Conservation (phyloP, 2,329 filamentous ascomycete genomes). For the Malbranchea zuffiana region DNA sequence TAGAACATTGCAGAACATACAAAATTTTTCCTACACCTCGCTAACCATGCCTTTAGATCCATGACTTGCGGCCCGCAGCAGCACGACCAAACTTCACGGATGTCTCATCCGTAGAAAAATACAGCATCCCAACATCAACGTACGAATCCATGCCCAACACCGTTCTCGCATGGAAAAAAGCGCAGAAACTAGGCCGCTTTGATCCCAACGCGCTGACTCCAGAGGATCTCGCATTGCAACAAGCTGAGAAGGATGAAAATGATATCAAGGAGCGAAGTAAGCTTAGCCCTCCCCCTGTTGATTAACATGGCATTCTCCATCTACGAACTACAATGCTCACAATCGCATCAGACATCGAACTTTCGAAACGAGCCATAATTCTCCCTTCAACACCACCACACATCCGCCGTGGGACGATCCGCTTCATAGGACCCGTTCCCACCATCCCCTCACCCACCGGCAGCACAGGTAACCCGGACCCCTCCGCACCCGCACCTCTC, state of each 20-base stretch:
- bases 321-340: not conserved
- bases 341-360: conserved; percentile 30
- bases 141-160: conserved; percentile 81
- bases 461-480: conserved; percentile 14
- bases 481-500: conserved; percentile 21
- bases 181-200: conserved; percentile 92
- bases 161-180: conserved; percentile 89
- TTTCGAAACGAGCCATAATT: conserved; percentile 34
- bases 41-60: conserved; percentile 46
- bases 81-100: conserved; percentile 73
- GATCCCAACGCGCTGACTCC: conserved; percentile 70
- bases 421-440: conserved; percentile 33
- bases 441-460: conserved; percentile 28
- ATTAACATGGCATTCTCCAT: not conserved
- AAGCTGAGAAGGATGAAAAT: conserved; percentile 44
- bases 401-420: conserved; percentile 34
- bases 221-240: conserved; percentile 60
- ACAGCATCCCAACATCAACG: conserved; percentile 70
- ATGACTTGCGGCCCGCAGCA: conserved; percentile 65
- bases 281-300: conserved; percentile 8
- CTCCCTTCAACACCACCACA: conserved; percentile 34
- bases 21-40: not conserved
- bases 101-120: conserved; percentile 73
- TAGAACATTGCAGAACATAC: too few relatives aligned
- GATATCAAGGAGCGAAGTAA: conserved; percentile 60